Evolutionary conservation across 371 early-diverging fungal genomes (phyloP).

Genomic region (Dichotomocladium elegans): DNA sequence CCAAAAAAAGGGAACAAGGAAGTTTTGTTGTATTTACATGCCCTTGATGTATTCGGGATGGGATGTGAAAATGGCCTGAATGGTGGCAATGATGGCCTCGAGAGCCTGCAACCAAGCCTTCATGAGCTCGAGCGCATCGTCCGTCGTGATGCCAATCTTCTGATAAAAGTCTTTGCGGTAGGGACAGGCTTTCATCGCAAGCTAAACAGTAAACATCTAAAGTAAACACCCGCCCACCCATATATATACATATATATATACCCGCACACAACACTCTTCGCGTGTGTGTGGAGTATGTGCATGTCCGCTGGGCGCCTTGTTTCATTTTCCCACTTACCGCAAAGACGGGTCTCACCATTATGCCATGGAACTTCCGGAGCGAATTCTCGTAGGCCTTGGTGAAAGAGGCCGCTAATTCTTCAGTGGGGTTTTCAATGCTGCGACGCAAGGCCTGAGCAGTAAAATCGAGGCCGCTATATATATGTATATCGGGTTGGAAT

Average conservation of each 20-base stretch:
- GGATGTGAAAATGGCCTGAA: conserved; percentile 18
- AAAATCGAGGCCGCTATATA: conserved; percentile 73
- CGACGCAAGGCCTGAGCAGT: conserved; percentile 74
- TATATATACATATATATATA: no score
- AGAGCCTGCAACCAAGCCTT: conserved; percentile 71
- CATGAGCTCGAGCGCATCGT: conserved; percentile 51
- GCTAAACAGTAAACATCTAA: conserved; percentile 25
- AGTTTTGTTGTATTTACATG: conserved; percentile 29
- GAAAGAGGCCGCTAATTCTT: conserved; percentile 83
- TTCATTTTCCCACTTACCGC: conserved; percentile 43
- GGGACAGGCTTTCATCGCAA: conserved; percentile 94
- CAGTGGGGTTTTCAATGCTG: conserved; percentile 61
- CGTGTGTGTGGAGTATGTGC: no score
- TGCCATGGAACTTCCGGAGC: conserved; percentile 74
- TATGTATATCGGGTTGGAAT: neutral
- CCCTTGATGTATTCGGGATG: conserved; percentile 47
- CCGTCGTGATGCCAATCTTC: conserved; percentile 67
- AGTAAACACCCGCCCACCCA: neutral
- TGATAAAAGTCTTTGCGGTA: conserved; percentile 84
- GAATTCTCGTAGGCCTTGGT: conserved; percentile 77
- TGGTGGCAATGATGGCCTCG: conserved; percentile 50
- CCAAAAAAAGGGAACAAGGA: neutral
- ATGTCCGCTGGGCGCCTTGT: no score
- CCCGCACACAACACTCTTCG: no score
- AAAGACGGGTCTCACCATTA: conserved; percentile 82